A percentile compares a stretch with the other conserved stretches of the same genome.
These are phyloP conservation scores for Naegleria lovaniensis DNA, from an alignment of 208 protist species.

Conservation along the genomic window DNA sequence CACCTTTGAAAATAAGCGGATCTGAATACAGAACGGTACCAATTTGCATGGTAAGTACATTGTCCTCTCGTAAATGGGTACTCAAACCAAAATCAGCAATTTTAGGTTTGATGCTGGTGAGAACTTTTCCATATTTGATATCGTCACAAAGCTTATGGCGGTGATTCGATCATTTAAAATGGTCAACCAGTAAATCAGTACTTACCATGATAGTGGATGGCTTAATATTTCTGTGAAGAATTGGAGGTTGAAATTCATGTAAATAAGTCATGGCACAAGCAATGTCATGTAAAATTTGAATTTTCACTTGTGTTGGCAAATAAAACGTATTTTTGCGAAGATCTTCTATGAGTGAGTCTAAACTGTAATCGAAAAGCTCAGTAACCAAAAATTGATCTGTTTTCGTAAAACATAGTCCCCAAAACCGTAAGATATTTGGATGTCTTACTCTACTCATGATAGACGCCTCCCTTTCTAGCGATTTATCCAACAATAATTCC, in stretches of 20 bases:
- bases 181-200: neutral
- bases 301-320: neutral
- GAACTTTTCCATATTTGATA: neutral
- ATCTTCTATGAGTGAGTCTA: neutral
- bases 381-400: neutral
- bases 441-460: neutral
- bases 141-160: neutral
- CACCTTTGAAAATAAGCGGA: neutral
- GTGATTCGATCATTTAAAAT: neutral
- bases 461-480: neutral
- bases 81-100: conserved; percentile 1
- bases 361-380: neutral
- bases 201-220: conserved; percentile 5
- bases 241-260: neutral
- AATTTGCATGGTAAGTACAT: neutral
- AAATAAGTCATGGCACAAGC: conserved; percentile 2
- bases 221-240: neutral
- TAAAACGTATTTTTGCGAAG: neutral
- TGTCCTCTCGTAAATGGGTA: neutral
- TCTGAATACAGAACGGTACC: neutral
- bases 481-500: neutral
- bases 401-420: neutral
- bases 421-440: neutral
- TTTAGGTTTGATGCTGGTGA: neutral
- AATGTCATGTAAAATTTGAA: neutral